phyloP scores from a whole-genome alignment of 1,139 yeast genomes.

The Diutina mesorugosa region DNA sequence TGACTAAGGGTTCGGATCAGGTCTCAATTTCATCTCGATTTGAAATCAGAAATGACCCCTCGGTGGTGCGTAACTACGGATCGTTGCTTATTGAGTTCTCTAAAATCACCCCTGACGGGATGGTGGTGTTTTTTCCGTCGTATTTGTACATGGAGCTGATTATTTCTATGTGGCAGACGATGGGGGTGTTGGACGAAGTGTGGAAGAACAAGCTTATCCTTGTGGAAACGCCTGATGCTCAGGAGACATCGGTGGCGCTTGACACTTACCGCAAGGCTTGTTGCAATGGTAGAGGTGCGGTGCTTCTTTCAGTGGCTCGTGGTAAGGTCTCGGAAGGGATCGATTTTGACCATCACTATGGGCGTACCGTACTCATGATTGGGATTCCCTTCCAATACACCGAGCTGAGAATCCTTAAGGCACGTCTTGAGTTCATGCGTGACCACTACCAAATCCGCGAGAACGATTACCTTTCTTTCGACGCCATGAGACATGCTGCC shows the following conservation, averaged over 20 bases:
- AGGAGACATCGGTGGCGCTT: slow-evolving; percentile 88
- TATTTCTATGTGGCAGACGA: slow-evolving; percentile 95
- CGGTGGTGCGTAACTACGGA: slow-evolving; percentile 94
- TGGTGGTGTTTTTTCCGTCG: slow-evolving; percentile 96
- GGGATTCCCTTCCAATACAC: slow-evolving; percentile 99
- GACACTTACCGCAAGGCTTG: slow-evolving; percentile 96
- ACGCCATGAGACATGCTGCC: slow-evolving; percentile 99
- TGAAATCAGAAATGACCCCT: slow-evolving; percentile 94
- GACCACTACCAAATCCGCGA: slow-evolving; percentile 89
- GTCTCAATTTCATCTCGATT: slow-evolving; percentile 93
- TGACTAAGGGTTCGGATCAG: slow-evolving; percentile 95
- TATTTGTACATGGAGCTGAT: slow-evolving; percentile 96
- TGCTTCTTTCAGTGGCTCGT: slow-evolving; percentile 91
- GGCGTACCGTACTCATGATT: slow-evolving; percentile 94
- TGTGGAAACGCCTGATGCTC: slow-evolving; percentile 99
- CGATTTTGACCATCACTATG: slow-evolving; percentile 98
- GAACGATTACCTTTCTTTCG: slow-evolving; percentile 89
- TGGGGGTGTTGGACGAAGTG: slow-evolving; percentile 96
- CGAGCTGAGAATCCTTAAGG: slow-evolving; percentile 88
- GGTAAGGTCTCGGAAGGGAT: slow-evolving; percentile 98
- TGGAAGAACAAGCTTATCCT: slow-evolving; percentile 93
- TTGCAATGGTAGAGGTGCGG: slow-evolving; percentile 95
- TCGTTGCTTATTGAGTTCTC: slow-evolving; percentile 84
- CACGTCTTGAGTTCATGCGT: slow-evolving; percentile 82
- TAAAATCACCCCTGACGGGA: slow-evolving; percentile 93